Percentiles rank a stretch among this genome's conserved stretches.
phyloP scores from a whole-genome alignment of 2,329 filamentous ascomycete genomes.

The Myriosclerotinia duriaeana region DNA sequence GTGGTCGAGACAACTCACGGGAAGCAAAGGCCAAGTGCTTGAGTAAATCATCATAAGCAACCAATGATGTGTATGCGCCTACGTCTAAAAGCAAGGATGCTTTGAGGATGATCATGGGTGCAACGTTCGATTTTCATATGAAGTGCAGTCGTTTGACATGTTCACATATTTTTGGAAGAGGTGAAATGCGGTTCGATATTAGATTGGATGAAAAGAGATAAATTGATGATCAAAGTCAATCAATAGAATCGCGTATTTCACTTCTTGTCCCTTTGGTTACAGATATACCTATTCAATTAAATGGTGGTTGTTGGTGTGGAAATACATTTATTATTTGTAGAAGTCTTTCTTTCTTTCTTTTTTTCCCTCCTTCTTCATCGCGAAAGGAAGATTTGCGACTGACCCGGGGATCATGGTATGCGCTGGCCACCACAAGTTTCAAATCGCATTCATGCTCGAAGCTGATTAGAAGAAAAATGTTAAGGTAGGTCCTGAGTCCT shows the following conservation, averaged over 20 bases:
- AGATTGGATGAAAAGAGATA: neutral
- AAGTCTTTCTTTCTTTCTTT: neutral
- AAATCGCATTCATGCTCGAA: constrained; percentile 37
- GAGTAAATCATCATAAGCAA: constrained; percentile 31
- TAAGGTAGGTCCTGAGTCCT: too few species aligned
- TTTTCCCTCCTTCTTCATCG: constrained; percentile 10
- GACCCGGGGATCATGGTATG: constrained; percentile 38
- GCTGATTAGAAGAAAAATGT: constrained; percentile 29
- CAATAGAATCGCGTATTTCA: constrained; percentile 4
- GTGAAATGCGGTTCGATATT: constrained; percentile 6
- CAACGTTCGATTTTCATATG: constrained; percentile 16
- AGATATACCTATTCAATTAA: neutral
- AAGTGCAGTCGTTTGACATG: constrained; percentile 28
- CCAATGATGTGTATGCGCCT: constrained; percentile 38
- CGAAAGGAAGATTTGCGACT: constrained; percentile 29
- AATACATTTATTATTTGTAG: neutral
- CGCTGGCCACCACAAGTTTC: constrained; percentile 39
- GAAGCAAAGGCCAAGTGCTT: constrained; percentile 39
- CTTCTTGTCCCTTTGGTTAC: neutral
- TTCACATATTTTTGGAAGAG: neutral
- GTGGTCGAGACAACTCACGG: constrained; percentile 36
- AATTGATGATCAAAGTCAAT: neutral
- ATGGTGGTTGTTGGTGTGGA: neutral
- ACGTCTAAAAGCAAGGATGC: constrained; percentile 32
- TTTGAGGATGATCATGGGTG: constrained; percentile 29